A percentile compares a stretch with the other conserved stretches of the same genome.
Conservation (phyloP, 2,329 filamentous ascomycete species). For the Davidsoniella neocaledoniae region DNA sequence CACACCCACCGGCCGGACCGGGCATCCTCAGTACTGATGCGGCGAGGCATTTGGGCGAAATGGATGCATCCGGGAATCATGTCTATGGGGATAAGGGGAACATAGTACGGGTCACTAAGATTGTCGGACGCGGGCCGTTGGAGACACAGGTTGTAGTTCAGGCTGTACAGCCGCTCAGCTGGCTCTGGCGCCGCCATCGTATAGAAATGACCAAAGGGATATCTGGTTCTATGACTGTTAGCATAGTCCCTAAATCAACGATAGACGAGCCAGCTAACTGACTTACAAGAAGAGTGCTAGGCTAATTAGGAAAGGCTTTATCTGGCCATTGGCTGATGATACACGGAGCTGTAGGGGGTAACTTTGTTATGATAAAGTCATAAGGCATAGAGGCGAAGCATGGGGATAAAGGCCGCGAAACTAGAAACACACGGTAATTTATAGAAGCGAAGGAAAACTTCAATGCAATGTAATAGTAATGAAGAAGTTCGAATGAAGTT, state of each 20-base stretch:
- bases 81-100: constrained; percentile 38
- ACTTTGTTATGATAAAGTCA: too few relatives aligned
- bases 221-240: too few relatives aligned
- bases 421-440: too few relatives aligned
- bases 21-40: constrained; percentile 23
- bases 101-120: constrained; percentile 18
- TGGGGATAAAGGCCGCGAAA: too few relatives aligned
- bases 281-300: too few relatives aligned
- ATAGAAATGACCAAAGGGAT: too few relatives aligned
- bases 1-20: neutral
- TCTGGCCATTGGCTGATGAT: neutral
- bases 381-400: too few relatives aligned
- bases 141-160: constrained; percentile 22
- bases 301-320: too few relatives aligned
- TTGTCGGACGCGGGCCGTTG: constrained; percentile 23
- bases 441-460: too few relatives aligned
- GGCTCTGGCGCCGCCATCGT: too few relatives aligned
- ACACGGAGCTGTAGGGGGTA: neutral
- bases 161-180: neutral
- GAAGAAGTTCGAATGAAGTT: neutral
- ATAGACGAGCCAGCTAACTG: too few relatives aligned
- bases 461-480: neutral
- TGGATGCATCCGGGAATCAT: constrained; percentile 31
- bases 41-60: constrained; percentile 27
- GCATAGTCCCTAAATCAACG: too few relatives aligned